Base-by-base conservation (phyloP, 2,329 filamentous ascomycete species). In the Paraphaeosphaeria sporulosa region DNA sequence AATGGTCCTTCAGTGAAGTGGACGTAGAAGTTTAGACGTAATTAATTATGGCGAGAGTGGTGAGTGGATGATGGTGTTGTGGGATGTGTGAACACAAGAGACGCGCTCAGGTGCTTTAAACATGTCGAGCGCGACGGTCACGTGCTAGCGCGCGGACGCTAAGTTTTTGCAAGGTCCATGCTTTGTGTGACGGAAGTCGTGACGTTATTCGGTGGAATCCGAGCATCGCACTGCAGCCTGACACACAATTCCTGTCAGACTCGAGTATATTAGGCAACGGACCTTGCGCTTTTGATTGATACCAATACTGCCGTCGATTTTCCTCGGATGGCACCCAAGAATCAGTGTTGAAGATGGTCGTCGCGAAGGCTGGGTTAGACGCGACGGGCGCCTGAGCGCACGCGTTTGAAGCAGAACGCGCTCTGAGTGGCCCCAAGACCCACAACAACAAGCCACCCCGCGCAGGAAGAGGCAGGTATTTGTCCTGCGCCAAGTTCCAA, bases 331-430 rank as follows among this genome's bases (percentile, higher is more conserved):
- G 40, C 30, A 40, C 44, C 23, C 13, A 53, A 42, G 61, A 61
- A 8, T 59, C 51, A 25, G 13, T 53, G 40, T 61, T 54, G 36
- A 60, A 55, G 54, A 59, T 57, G 55, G 53, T 46, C 50, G 23
- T 66, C 66, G 60, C 66, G 66, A 25, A 70, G 60, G 34, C 30
- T 32, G 30, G 30, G 30, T 62, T 61, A 65, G 61, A n/a, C 65
- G 55, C 64, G 62, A 52, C 55, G 30, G 30, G 8, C 30, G 30
- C 30, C 30, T 32, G 30, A 32, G 30, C 30, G 69, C 70, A 68
- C 71, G 72, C 72, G 72, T 61, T 58, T 64, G 65, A 58, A 49
- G 57, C 66, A 61, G 65, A 30, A 75, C 72, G 71, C 30, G 10
- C 30, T 32, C 30, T 32, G 30, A 32, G 30, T 32, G 30, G 30